A percentile compares a stretch with the other conserved stretches of the same genome.
Conservation (phyloP, 2,329 filamentous ascomycete genomes). For the Alternaria triticimaculans region DNA sequence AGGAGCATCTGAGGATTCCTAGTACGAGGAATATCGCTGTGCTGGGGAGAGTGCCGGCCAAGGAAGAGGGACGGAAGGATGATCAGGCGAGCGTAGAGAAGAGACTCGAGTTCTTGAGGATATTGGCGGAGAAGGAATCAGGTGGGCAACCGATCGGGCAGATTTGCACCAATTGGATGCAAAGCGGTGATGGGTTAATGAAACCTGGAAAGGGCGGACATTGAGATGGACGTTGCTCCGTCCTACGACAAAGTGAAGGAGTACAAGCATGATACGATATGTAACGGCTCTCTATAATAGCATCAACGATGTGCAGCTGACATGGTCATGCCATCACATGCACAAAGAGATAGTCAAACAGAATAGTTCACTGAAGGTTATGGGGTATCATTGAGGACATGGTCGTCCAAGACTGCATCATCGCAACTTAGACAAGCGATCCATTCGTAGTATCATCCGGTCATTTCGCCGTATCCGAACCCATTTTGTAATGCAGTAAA, state of each 20-base stretch:
- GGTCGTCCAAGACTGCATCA: slow-evolving; percentile 31
- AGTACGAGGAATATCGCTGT: slow-evolving; percentile 88
- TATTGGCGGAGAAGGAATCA: slow-evolving; percentile 65
- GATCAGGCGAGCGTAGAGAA: neutral
- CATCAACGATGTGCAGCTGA: neutral
- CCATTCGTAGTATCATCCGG: slow-evolving; percentile 48
- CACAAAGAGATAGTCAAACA: neutral
- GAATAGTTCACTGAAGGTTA: slow-evolving; percentile 35
- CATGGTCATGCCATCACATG: neutral
- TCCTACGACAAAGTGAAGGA: neutral
- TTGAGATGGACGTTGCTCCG: slow-evolving; percentile 16
- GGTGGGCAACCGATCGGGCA: slow-evolving; percentile 49
- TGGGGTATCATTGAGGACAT: slow-evolving; percentile 48
- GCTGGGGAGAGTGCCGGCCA: slow-evolving; percentile 65
- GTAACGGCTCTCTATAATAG: neutral
- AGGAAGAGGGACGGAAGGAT: slow-evolving; percentile 61
- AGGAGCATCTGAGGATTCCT: slow-evolving; percentile 87
- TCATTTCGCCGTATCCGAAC: slow-evolving; percentile 48
- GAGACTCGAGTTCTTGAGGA: slow-evolving; percentile 49
- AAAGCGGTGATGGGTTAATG: slow-evolving; percentile 57
- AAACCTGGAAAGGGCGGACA: slow-evolving; percentile 53
- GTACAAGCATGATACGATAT: no score
- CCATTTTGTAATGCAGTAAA: slow-evolving; percentile 46
- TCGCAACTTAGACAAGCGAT: slow-evolving; percentile 36
- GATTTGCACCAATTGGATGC: slow-evolving; percentile 60